Conservation (phyloP, 352 stramenopile species). For the Phytophthora crassamura region DNA sequence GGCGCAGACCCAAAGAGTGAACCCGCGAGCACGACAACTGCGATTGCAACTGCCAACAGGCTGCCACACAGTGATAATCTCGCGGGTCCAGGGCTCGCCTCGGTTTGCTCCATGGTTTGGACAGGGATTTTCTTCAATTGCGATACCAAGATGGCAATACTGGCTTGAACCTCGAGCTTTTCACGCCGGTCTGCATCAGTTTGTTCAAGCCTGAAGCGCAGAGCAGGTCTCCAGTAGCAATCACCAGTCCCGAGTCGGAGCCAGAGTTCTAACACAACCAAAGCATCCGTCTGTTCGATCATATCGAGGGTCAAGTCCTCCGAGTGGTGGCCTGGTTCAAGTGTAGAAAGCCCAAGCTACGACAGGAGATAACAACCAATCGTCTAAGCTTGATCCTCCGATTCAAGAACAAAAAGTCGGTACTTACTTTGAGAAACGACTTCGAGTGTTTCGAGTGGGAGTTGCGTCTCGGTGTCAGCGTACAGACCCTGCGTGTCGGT, state of each 20-base stretch:
- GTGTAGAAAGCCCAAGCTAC: not conserved
- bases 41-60: no score
- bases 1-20: no score
- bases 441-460: slow-evolving; percentile 16
- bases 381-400: no score
- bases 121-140: slow-evolving; percentile 1
- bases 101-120: not conserved
- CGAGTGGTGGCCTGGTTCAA: not conserved
- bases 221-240: slow-evolving; percentile 6
- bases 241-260: slow-evolving; percentile 7
- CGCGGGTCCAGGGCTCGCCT: no score
- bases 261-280: slow-evolving; percentile 1
- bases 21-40: no score
- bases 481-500: not conserved
- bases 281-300: not conserved
- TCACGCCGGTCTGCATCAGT: not conserved
- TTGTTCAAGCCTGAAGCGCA: slow-evolving; percentile 13
- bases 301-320: slow-evolving; percentile 5
- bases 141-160: not conserved
- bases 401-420: no score
- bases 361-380: no score
- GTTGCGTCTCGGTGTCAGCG: slow-evolving; percentile 3
- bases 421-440: slow-evolving; percentile 10
- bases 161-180: slow-evolving; percentile 16
- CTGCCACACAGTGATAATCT: no score